phyloP scores from a whole-genome alignment of 208 protist genomes.

The Angomonas desouzai region DNA sequence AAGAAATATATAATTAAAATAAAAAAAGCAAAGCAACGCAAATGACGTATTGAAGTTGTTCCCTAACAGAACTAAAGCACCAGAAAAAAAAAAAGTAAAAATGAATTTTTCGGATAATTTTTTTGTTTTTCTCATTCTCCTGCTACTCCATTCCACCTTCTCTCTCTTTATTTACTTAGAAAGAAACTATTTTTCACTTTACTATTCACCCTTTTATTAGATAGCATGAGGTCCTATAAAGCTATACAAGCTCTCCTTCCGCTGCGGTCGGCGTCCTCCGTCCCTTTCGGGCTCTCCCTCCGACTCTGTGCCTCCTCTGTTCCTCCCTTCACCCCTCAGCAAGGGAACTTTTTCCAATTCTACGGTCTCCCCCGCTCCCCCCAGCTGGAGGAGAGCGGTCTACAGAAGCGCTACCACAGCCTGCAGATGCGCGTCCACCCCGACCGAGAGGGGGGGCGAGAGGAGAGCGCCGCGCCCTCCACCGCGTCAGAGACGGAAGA shows the following conservation, averaged over 20 bases:
- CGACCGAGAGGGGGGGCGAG: slow-evolving; percentile 40
- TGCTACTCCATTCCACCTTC: neutral
- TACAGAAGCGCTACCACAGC: slow-evolving; percentile 72
- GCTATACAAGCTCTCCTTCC: too few species aligned
- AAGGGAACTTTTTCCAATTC: slow-evolving; percentile 77
- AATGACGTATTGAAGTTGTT: neutral
- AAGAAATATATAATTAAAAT: slow-evolving; percentile 6
- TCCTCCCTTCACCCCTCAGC: slow-evolving; percentile 8
- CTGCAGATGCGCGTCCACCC: slow-evolving; percentile 78
- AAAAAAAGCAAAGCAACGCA: slow-evolving; percentile 10
- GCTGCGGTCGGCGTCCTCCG: too few species aligned
- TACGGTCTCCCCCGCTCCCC: slow-evolving; percentile 47
- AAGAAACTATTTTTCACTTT: neutral
- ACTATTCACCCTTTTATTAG: too few species aligned
- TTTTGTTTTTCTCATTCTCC: neutral
- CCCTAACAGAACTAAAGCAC: neutral
- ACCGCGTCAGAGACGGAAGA: slow-evolving; percentile 6
- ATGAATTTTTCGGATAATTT: slow-evolving; percentile 3
- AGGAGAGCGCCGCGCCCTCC: slow-evolving; percentile 26
- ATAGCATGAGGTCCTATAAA: too few species aligned
- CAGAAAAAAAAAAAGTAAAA: slow-evolving; percentile 7
- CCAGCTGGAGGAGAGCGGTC: slow-evolving; percentile 36
- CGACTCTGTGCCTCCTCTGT: neutral
- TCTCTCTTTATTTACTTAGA: slow-evolving; percentile 5
- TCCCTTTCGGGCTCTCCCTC: neutral